These are phyloP conservation scores for Pythium aristosporum DNA, from an alignment of 352 stramenopile species.

Conservation along the genomic window DNA sequence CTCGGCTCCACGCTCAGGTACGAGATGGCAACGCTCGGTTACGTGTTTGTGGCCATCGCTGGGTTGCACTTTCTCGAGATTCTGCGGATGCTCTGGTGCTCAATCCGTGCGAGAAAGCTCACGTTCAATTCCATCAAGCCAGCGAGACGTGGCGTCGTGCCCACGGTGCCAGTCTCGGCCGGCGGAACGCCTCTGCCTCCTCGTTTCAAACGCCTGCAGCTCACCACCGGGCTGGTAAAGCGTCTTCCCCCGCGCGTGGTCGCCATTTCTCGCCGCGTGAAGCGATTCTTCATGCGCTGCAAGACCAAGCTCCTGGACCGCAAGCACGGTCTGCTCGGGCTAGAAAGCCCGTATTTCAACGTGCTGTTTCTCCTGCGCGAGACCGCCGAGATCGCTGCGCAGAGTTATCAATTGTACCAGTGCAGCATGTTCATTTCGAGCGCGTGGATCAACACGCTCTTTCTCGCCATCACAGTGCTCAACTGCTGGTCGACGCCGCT, in stretches of 20 bases:
- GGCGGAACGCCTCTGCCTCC: background rate
- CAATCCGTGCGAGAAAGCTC: conserved; percentile 25
- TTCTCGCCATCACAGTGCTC: conserved; percentile 21
- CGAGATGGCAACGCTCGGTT: conserved; percentile 28
- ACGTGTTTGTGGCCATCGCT: conserved; percentile 28
- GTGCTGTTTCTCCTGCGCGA: conserved; percentile 24
- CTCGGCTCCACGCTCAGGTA: conserved; percentile 30
- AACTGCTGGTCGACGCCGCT: conserved; percentile 30
- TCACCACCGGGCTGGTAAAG: background rate
- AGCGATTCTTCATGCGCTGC: conserved; percentile 11
- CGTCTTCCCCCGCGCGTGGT: background rate
- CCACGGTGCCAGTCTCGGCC: conserved; percentile 3
- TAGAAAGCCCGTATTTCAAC: conserved; percentile 30
- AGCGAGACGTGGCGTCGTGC: background rate
- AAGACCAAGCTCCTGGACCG: conserved; percentile 23
- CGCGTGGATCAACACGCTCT: conserved; percentile 28
- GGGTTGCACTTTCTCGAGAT: conserved; percentile 34
- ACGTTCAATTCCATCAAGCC: conserved; percentile 23
- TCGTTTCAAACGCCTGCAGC: background rate
- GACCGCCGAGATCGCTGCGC: conserved; percentile 21
- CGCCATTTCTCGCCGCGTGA: background rate
- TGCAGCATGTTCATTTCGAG: conserved; percentile 22
- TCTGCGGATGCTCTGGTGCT: conserved; percentile 33
- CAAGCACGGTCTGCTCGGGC: conserved; percentile 20
- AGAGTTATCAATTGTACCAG: conserved; percentile 31